Percentiles rank a stretch among this genome's conserved stretches.
phyloP scores from a whole-genome alignment of 2,329 filamentous ascomycete species.

The Fusarium cyanostomum region DNA sequence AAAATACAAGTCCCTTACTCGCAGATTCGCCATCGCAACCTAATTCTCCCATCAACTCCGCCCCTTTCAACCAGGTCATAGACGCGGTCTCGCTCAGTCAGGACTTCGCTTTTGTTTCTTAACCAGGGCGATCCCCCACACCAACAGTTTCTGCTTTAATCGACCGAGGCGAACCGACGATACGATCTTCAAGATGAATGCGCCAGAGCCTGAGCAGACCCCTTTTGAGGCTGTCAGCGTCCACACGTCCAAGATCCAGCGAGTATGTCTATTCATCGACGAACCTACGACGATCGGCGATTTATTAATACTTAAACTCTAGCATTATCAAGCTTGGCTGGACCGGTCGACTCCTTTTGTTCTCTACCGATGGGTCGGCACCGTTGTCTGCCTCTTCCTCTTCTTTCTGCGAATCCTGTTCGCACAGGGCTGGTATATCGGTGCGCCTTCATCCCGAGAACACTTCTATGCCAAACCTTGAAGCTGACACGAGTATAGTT shows the following conservation, averaged over 20 bases:
- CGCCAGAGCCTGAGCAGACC: constrained; percentile 85
- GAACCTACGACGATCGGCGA: constrained; percentile 1
- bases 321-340: constrained; percentile 95
- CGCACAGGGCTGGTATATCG: constrained; percentile 98
- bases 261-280: constrained; percentile 62
- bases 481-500: constrained; percentile 63
- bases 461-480: background rate
- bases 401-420: constrained; percentile 92
- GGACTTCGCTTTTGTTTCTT: constrained; percentile 2
- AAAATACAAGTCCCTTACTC: constrained; percentile 24
- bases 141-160: background rate
- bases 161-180: constrained; percentile 18
- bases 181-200: constrained; percentile 72
- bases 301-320: constrained; percentile 27
- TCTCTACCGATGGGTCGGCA: constrained; percentile 89
- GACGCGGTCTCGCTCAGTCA: constrained; percentile 3
- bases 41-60: constrained; percentile 15
- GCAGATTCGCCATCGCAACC: constrained; percentile 20
- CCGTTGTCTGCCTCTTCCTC: constrained; percentile 75
- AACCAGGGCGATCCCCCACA: background rate
- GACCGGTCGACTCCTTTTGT: constrained; percentile 93
- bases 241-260: constrained; percentile 79
- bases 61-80: constrained; percentile 1
- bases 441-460: constrained; percentile 57
- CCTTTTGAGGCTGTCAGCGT: constrained; percentile 90